Base-by-base conservation (phyloP, 2,329 filamentous ascomycete species). In the Gaeumannomyces sp. region DNA sequence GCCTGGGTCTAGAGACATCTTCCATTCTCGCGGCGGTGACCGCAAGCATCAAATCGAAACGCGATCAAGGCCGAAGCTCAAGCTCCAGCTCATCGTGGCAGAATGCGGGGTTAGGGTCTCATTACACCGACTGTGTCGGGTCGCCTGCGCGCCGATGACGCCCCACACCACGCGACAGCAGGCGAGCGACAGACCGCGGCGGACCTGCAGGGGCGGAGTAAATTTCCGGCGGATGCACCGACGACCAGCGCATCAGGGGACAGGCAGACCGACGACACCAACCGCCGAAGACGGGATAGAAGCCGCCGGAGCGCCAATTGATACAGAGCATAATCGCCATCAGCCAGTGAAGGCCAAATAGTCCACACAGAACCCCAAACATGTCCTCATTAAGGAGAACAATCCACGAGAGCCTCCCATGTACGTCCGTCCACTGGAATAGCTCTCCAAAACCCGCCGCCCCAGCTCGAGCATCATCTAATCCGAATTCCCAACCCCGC, bases 331-430 rank as follows among this genome's bases (percentile, higher is more conserved):
- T 4, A 8, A n/a, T 11, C 14, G 22, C 0, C 45, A 11, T 7
- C 7, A 22, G 45, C 22, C 45, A 25, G 4, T 10, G 10, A 8
- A 53, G 7, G 45, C 45, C 45, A 7, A 53, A 53, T n/a, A 53
- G 22, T 2, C 19, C 45, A 53, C 60, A 50, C 60, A 31, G 2
- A 25, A 31, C 45, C 19, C 3, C 22, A 50, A 53, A 27, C 11
- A 59, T 59, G 62, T 59, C 62, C 14, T 64, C 62, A 10, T 22
- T 64, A 22, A 59, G 62, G 53, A 85, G 85, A 68, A 85, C 86
- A 74, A 84, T 89, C 67, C 89, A 93, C 78, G 91, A 95, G 74
- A 92, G 90, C 28, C 86, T 96, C 28, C 91, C 91, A 61, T 94
- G 91, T 93, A 84, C 69, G 85, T 53, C 65, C 69, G 85, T 35